A percentile compares a stretch with the other conserved stretches of the same genome.
phyloP scores from a whole-genome alignment of 1,284 basidiomycete species.

The Ceratobasidium papillatum region DNA sequence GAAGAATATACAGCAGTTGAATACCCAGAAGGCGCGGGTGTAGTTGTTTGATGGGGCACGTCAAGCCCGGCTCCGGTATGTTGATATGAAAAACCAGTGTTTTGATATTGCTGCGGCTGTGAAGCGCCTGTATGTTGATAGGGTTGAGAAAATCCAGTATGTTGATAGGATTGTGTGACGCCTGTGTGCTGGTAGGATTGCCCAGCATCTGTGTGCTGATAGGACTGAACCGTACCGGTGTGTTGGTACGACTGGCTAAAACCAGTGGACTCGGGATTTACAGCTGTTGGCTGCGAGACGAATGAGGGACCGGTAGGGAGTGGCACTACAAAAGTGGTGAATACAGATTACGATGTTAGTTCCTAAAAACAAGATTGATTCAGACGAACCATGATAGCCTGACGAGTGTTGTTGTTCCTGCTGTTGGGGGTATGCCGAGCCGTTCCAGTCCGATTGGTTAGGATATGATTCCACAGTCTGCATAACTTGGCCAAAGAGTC shows the following conservation, averaged over 20 bases:
- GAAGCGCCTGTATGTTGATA: slow-evolving; percentile 36
- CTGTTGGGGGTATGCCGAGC: slow-evolving; percentile 48
- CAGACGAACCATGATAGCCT: slow-evolving; percentile 31
- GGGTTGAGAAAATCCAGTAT: slow-evolving; percentile 34
- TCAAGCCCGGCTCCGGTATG: slow-evolving; percentile 25
- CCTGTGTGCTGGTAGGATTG: slow-evolving; percentile 32
- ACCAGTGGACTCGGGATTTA: slow-evolving; percentile 23
- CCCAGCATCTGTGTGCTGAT: slow-evolving; percentile 29
- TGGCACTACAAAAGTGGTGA: neutral
- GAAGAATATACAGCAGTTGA: slow-evolving; percentile 38
- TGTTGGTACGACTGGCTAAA: slow-evolving; percentile 15
- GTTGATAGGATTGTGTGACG: slow-evolving; percentile 21
- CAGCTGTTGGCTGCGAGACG: neutral
- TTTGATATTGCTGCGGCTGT: slow-evolving; percentile 23
- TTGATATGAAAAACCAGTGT: slow-evolving; percentile 27
- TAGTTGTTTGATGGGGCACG: neutral
- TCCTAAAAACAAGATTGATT: neutral
- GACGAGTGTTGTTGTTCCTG: neutral
- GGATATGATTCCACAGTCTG: slow-evolving; percentile 34
- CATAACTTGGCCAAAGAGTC: slow-evolving; percentile 28
- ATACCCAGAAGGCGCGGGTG: slow-evolving; percentile 16
- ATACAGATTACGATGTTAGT: neutral
- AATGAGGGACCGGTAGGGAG: slow-evolving; percentile 18
- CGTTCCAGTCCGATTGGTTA: slow-evolving; percentile 23
- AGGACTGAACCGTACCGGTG: slow-evolving; percentile 18